A percentile compares a stretch with the other conserved stretches of the same genome.
These are phyloP conservation scores for Parascedosporium putredinis DNA, from an alignment of 2,329 filamentous ascomycete species.

Conservation along the genomic window DNA sequence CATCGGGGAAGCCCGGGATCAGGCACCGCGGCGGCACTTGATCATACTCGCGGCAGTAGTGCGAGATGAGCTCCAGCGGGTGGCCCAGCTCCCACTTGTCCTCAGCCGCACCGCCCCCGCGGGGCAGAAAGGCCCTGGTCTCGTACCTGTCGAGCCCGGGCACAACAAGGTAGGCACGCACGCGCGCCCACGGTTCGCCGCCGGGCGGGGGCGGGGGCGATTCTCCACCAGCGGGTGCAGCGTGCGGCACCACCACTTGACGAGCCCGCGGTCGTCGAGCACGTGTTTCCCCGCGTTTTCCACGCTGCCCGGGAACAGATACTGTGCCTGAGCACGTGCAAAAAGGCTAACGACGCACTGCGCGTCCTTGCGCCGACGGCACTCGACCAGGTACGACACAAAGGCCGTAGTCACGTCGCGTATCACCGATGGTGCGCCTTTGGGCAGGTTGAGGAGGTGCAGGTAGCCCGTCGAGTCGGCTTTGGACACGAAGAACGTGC, in stretches of 20 bases:
- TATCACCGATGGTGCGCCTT: slow-evolving; percentile 59
- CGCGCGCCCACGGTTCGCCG: slow-evolving; percentile 28
- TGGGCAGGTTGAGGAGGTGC: slow-evolving; percentile 51
- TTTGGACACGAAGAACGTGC: slow-evolving; percentile 90
- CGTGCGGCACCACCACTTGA: slow-evolving; percentile 93
- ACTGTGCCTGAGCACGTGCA: slow-evolving; percentile 83
- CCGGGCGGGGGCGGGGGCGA: too few relatives aligned
- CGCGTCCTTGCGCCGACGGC: slow-evolving; percentile 51
- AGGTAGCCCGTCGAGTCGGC: slow-evolving; percentile 92
- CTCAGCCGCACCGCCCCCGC: slow-evolving; percentile 17
- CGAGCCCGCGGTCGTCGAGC: slow-evolving; percentile 76
- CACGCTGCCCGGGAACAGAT: slow-evolving; percentile 86
- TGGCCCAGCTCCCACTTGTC: slow-evolving; percentile 60
- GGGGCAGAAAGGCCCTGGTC: slow-evolving; percentile 68
- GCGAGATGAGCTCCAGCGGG: slow-evolving; percentile 55
- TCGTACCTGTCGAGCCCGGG: slow-evolving; percentile 80
- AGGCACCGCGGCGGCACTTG: slow-evolving; percentile 69
- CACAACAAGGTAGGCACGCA: slow-evolving; percentile 75
- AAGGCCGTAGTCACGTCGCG: slow-evolving; percentile 66
- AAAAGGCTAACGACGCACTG: slow-evolving; percentile 80
- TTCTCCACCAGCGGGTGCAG: slow-evolving; percentile 62
- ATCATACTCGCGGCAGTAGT: slow-evolving; percentile 47
- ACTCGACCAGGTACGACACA: slow-evolving; percentile 60
- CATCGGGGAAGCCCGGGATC: slow-evolving; percentile 85
- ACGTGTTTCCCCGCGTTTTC: slow-evolving; percentile 83